Percentiles rank a stretch among this genome's conserved stretches.
phyloP scores from a whole-genome alignment of 768 basidiomycete species.

The Rhodotorula taiwanensis region DNA sequence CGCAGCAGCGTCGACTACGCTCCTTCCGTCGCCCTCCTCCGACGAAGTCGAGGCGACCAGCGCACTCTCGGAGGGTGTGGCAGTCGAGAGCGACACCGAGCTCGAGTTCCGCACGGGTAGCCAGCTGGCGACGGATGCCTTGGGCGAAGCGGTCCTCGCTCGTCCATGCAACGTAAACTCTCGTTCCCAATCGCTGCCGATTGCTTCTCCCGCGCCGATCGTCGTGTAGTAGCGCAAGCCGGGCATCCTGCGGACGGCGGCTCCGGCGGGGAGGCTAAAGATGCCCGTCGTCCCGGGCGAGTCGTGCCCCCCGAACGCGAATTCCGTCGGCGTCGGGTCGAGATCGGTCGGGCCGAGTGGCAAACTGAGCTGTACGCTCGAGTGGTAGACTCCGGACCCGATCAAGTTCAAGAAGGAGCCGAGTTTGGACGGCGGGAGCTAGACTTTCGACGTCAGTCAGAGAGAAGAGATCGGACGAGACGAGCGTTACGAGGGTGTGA shows the following conservation, averaged over 20 bases:
- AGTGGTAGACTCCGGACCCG: conserved; percentile 26
- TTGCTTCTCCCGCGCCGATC: conserved; percentile 12
- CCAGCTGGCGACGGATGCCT: too few species aligned
- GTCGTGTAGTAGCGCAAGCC: conserved; percentile 17
- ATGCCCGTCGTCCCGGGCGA: conserved; percentile 6
- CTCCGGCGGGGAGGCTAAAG: conserved; percentile 19
- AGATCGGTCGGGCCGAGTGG: conserved; percentile 26
- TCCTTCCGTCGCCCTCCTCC: too few species aligned
- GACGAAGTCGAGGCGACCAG: too few species aligned
- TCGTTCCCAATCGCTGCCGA: conserved; percentile 20
- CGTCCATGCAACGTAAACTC: too few species aligned
- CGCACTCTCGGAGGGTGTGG: too few species aligned
- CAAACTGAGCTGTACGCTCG: conserved; percentile 15
- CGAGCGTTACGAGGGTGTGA: neutral
- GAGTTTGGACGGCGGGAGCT: conserved; percentile 24
- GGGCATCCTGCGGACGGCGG: conserved; percentile 22
- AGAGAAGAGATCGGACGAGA: neutral
- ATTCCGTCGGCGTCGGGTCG: conserved; percentile 4
- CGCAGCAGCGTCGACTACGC: neutral
- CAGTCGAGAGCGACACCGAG: too few species aligned
- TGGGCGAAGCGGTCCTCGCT: too few species aligned
- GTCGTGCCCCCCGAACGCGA: conserved; percentile 31
- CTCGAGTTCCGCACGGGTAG: too few species aligned
- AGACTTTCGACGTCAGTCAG: neutral
- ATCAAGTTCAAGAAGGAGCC: conserved; percentile 18